Conservation (phyloP, 805 yeast species). For the Candida anglica region DNA sequence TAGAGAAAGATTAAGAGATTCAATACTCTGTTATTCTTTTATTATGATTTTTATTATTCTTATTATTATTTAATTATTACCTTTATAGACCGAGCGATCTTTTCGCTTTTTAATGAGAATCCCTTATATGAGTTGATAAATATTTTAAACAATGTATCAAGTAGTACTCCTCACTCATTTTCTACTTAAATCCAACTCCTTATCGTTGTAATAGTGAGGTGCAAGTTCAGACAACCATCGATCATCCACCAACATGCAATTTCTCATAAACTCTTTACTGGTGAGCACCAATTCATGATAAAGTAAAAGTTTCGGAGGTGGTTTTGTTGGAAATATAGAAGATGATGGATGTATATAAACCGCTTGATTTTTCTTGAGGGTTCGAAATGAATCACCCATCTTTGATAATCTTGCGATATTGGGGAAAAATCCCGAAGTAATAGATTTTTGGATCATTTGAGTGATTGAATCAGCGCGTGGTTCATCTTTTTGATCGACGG, state of each 20-base stretch:
- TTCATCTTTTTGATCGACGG: slow-evolving; percentile 8
- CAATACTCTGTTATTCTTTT: no score
- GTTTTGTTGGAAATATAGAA: slow-evolving; percentile 55
- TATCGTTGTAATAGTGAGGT: slow-evolving; percentile 47
- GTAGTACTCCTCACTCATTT: no score
- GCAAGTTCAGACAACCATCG: slow-evolving; percentile 74
- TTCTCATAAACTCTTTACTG: slow-evolving; percentile 83
- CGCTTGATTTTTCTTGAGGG: slow-evolving; percentile 63
- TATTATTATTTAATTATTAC: no score
- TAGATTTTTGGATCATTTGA: slow-evolving; percentile 45
- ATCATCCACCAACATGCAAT: slow-evolving; percentile 69
- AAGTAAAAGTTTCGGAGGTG: slow-evolving; percentile 69
- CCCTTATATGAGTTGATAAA: no score
- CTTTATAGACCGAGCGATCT: no score
- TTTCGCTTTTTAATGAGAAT: no score
- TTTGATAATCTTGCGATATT: slow-evolving; percentile 57
- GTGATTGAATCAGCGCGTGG: no score
- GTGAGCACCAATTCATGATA: slow-evolving; percentile 85
- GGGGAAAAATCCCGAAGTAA: slow-evolving; percentile 67
- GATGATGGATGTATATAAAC: slow-evolving; percentile 88
- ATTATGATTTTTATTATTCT: no score
- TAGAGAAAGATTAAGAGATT: no score
- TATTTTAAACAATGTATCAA: no score
- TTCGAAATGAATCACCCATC: slow-evolving; percentile 65
- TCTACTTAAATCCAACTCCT: slow-evolving; percentile 19